Evolutionary conservation across 1,284 basidiomycete genomes (phyloP).

Genomic region (Leccinum proliferum): DNA sequence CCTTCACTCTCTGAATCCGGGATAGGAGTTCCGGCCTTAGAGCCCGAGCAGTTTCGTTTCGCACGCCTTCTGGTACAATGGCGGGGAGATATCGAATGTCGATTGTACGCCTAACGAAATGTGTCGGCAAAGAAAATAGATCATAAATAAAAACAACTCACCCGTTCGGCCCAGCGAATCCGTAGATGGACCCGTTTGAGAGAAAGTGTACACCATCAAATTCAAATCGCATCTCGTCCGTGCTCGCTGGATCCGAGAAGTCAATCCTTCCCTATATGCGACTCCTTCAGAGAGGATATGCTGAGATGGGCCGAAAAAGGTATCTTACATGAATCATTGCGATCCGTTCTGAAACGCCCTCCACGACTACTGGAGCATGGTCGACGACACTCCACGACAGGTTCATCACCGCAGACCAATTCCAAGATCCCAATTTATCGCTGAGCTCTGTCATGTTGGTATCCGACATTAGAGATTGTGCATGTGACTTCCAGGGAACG

Average conservation of each 20-base stretch:
- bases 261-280: conserved; percentile 61
- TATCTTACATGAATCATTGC: conserved; percentile 59
- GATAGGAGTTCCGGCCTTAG: conserved; percentile 62
- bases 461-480: conserved; percentile 42
- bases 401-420: conserved; percentile 61
- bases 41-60: conserved; percentile 59
- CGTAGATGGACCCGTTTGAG: conserved; percentile 73
- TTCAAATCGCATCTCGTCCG: conserved; percentile 59
- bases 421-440: conserved; percentile 53
- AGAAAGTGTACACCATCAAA: conserved; percentile 78
- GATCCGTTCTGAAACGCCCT: conserved; percentile 36
- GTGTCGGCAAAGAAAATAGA: neutral
- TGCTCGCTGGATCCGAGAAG: conserved; percentile 43
- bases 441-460: conserved; percentile 47
- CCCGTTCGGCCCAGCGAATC: conserved; percentile 66
- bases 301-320: neutral
- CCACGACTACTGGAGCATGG: conserved; percentile 33
- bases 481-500: conserved; percentile 45
- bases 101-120: conserved; percentile 41
- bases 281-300: neutral
- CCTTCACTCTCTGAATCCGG: conserved; percentile 53
- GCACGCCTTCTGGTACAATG: conserved; percentile 48
- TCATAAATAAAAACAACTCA: conserved; percentile 27
- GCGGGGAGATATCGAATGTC: conserved; percentile 67
- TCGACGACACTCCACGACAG: conserved; percentile 63